These are phyloP conservation scores for Blumeria hordei DNA, from an alignment of 2,329 filamentous ascomycete genomes.

Conservation along the genomic window DNA sequence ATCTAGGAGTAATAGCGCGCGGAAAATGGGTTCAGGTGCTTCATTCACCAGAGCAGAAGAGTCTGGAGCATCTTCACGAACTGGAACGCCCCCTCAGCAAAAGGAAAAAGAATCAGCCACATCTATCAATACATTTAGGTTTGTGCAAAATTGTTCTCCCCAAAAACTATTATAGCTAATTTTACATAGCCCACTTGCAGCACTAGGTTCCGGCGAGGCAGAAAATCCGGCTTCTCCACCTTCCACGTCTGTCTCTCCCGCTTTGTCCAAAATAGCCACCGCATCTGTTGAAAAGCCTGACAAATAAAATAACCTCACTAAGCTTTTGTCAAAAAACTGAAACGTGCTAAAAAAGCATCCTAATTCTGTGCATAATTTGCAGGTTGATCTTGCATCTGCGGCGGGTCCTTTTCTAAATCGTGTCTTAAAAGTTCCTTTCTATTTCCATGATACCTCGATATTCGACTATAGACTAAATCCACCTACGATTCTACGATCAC, in stretches of 20 bases:
- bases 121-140: constrained; percentile 86
- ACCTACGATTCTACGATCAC: no score
- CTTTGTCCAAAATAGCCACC: constrained; percentile 35
- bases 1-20: constrained; percentile 76
- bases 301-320: constrained; percentile 25
- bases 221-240: constrained; percentile 46
- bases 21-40: constrained; percentile 52
- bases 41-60: constrained; percentile 57
- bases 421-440: constrained; percentile 22
- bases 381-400: constrained; percentile 22
- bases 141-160: constrained; percentile 18
- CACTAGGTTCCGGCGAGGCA: constrained; percentile 24
- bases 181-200: constrained; percentile 24
- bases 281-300: constrained; percentile 20
- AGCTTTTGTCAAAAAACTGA: constrained; percentile 12
- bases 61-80: constrained; percentile 69
- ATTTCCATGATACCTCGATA: constrained; percentile 21
- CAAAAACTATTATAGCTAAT: constrained; percentile 9
- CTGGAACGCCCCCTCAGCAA: constrained; percentile 63
- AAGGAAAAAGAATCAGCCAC: constrained; percentile 35
- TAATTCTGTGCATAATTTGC: constrained; percentile 23
- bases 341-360: constrained; percentile 18
- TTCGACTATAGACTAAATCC: constrained; percentile 7
- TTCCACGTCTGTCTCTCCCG: constrained; percentile 40
- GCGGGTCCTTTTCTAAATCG: constrained; percentile 17